Evolutionary conservation across 2,329 filamentous ascomycete species (phyloP).

Genomic region (Hypoxylon sp.): DNA sequence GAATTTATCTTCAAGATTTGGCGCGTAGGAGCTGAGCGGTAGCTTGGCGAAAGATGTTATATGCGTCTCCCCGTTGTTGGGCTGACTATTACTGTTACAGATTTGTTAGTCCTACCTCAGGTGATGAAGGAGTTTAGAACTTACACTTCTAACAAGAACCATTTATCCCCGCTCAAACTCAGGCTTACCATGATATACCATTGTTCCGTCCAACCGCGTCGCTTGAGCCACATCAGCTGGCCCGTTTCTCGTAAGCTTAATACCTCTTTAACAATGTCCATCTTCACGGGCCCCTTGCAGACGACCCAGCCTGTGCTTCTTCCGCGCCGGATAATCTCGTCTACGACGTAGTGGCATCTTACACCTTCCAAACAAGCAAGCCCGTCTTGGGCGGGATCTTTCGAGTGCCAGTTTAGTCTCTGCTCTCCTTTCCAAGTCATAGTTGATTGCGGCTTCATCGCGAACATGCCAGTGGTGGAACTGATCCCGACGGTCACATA

Average conservation of each 20-base stretch:
- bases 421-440: slow-evolving; percentile 72
- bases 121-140: slow-evolving; percentile 49
- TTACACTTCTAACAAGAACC: slow-evolving; percentile 81
- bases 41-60: slow-evolving; percentile 58
- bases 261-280: slow-evolving; percentile 71
- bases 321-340: slow-evolving; percentile 73
- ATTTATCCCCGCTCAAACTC: slow-evolving; percentile 80
- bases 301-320: slow-evolving; percentile 76
- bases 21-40: slow-evolving; percentile 61
- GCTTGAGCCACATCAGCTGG: slow-evolving; percentile 78
- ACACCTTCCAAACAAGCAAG: slow-evolving; percentile 72
- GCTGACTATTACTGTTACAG: slow-evolving; percentile 38
- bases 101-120: slow-evolving; percentile 32
- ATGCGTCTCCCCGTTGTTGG: slow-evolving; percentile 40
- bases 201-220: slow-evolving; percentile 76
- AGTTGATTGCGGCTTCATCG: slow-evolving; percentile 75
- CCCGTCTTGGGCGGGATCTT: slow-evolving; percentile 71
- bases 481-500: slow-evolving; percentile 78
- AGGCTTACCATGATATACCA: slow-evolving; percentile 83
- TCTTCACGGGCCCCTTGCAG: slow-evolving; percentile 63
- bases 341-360: slow-evolving; percentile 72
- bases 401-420: slow-evolving; percentile 72
- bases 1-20: slow-evolving; percentile 64
- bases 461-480: slow-evolving; percentile 82
- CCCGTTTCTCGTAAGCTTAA: slow-evolving; percentile 75